Evolutionary conservation across 352 stramenopile genomes (phyloP).

Genomic region (Phytopythium chamaehyphon): DNA sequence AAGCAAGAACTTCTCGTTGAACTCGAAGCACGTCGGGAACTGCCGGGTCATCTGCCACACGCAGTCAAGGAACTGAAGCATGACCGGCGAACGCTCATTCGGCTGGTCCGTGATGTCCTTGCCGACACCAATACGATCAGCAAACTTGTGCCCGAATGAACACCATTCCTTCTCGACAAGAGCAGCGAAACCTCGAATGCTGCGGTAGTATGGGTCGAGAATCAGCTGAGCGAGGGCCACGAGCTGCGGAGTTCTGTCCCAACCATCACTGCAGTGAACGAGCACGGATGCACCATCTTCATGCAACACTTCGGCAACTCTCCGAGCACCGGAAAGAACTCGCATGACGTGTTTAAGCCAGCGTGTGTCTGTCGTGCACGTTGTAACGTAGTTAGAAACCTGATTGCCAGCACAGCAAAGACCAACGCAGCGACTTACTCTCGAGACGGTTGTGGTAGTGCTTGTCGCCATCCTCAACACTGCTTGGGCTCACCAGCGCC

Average conservation of each 20-base stretch:
- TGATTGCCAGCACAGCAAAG: slow-evolving; percentile 4
- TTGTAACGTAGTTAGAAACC: background rate
- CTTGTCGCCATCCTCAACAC: slow-evolving; percentile 84
- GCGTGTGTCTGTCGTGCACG: slow-evolving; percentile 73
- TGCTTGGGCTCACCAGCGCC: slow-evolving; percentile 71
- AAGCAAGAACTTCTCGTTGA: slow-evolving; percentile 85
- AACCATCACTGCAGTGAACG: slow-evolving; percentile 86
- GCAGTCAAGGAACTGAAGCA: slow-evolving; percentile 85
- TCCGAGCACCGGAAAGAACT: slow-evolving; percentile 62
- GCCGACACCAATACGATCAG: slow-evolving; percentile 74
- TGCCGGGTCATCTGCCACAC: slow-evolving; percentile 88
- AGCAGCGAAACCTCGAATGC: slow-evolving; percentile 77
- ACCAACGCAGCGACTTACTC: slow-evolving; percentile 34
- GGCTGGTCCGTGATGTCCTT: slow-evolving; percentile 76
- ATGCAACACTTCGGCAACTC: slow-evolving; percentile 78
- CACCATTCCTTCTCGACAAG: slow-evolving; percentile 87
- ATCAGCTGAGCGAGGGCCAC: slow-evolving; percentile 80
- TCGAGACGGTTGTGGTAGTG: slow-evolving; percentile 86
- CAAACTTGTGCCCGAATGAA: slow-evolving; percentile 90
- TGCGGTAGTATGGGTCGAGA: slow-evolving; percentile 84
- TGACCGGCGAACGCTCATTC: slow-evolving; percentile 81
- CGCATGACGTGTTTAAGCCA: slow-evolving; percentile 97
- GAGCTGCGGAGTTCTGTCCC: slow-evolving; percentile 84
- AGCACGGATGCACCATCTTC: slow-evolving; percentile 80
- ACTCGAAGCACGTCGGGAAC: slow-evolving; percentile 87